Evolutionary conservation across 192 early-diverging fungal genomes (phyloP), one percentile per base, ranked within the genome.

Genomic region (Entomortierella chlamydospora): DNA sequence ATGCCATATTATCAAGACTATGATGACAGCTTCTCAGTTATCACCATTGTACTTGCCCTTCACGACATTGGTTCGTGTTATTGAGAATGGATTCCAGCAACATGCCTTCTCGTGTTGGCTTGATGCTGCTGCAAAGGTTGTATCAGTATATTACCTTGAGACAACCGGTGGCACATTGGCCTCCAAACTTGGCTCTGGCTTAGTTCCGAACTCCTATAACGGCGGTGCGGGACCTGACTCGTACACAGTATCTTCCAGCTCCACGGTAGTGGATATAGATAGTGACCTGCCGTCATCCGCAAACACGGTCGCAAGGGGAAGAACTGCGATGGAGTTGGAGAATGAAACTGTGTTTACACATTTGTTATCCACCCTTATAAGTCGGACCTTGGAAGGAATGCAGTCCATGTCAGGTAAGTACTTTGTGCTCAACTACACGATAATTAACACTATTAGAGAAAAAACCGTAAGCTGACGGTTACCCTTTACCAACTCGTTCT

Each of bases 111-210:
- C 84, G 10, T 86, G 64, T 64, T 89, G 84, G 87, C 69, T 89
- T 11, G 83, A 89, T 74, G 87, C 81, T 10, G 70, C 83, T 2
- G 66, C 81, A 18, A 69, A 73, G 50, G 64, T 86, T 11, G 73
- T 86, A 17, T 85, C 86, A 2, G 86, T 89, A 0, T 87, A 87
- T 69, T 79, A 79, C 49, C 70, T 70, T 62, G 76, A 79, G 17
- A 56, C 76, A 23, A 79, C 76, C 8, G 76, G 76, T 9, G 87
- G 87, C 0, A 70, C 83, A 8, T 62, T 83, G 20, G 54, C 52
- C 10, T 72, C 62, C 3, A 78, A 85, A 50, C 28, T 62, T 26
- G 72, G 68, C 4, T 66, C 50, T 5, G 52, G 79, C 8, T 49
- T 57, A 30, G 68, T 70, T 8, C 12, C 84, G 18, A 28, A 81